Conservation (phyloP, 1,284 basidiomycete genomes). For the Pseudozyma flocculosa region DNA sequence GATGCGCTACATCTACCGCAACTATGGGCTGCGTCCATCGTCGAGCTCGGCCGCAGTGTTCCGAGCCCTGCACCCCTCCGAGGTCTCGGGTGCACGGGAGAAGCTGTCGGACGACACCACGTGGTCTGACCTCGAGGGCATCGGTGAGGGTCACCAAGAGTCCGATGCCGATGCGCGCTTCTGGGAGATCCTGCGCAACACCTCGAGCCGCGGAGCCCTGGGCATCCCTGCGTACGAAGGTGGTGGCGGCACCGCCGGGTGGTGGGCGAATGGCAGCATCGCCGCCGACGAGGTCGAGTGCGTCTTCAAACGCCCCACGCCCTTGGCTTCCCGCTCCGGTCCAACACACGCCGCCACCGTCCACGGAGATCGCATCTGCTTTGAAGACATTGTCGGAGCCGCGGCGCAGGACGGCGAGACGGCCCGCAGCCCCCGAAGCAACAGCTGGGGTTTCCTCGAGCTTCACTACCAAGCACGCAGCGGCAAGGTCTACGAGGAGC, state of each 20-base stretch:
- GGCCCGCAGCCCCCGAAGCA: neutral
- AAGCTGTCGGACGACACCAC: too few relatives aligned
- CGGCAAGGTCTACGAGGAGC: slow-evolving; percentile 30
- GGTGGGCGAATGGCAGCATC: slow-evolving; percentile 16
- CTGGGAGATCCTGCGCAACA: slow-evolving; percentile 40
- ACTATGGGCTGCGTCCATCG: slow-evolving; percentile 40
- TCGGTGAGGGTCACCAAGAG: neutral
- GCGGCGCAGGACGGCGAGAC: neutral
- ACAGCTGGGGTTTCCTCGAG: slow-evolving; percentile 9
- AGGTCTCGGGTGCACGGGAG: slow-evolving; percentile 1
- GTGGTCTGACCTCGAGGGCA: slow-evolving; percentile 2
- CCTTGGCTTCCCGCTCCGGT: neutral
- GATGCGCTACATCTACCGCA: slow-evolving; percentile 28
- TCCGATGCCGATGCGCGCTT: slow-evolving; percentile 31
- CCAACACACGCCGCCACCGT: neutral
- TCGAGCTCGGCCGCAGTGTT: slow-evolving; percentile 8
- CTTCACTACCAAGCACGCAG: slow-evolving; percentile 22
- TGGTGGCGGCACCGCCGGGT: slow-evolving; percentile 27
- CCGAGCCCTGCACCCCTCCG: slow-evolving; percentile 18
- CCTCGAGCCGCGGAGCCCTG: slow-evolving; percentile 29
- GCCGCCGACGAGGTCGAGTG: neutral
- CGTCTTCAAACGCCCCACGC: slow-evolving; percentile 1
- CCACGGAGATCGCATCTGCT: neutral
- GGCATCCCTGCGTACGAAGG: slow-evolving; percentile 20
- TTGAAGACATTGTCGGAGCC: neutral